phyloP scores from a whole-genome alignment of 306 rosid genomes.

The Cicer judaicum region DNA sequence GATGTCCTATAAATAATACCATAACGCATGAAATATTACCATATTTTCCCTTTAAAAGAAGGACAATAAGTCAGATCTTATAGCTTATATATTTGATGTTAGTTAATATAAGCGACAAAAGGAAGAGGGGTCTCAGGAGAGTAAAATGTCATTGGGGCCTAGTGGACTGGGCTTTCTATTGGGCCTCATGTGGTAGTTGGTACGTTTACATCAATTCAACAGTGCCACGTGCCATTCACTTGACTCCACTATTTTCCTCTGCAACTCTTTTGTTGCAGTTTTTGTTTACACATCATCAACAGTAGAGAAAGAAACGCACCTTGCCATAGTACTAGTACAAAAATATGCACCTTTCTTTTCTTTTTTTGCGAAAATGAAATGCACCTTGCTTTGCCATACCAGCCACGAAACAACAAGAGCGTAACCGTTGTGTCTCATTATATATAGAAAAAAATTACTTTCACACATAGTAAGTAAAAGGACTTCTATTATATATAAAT shows the following conservation, averaged over 20 bases:
- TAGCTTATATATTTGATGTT: not conserved
- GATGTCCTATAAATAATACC: slow-evolving; percentile 5
- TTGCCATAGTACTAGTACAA: no score
- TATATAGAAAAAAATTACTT: no score
- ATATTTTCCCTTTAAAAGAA: not conserved
- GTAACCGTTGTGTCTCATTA: no score
- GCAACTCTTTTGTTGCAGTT: slow-evolving; percentile 3
- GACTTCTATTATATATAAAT: no score
- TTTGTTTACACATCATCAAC: no score
- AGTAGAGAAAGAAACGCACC: no score
- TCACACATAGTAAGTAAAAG: no score
- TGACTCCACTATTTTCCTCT: slow-evolving; percentile 14
- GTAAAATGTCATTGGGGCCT: slow-evolving; percentile 18
- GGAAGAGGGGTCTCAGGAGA: not conserved
- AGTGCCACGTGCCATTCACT: slow-evolving; percentile 44
- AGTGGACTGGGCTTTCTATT: slow-evolving; percentile 30
- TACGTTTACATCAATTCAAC: slow-evolving; percentile 30
- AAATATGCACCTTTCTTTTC: no score
- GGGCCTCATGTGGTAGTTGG: slow-evolving; percentile 40
- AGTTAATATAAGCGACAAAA: no score
- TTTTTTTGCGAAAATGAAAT: no score
- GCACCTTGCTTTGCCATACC: no score
- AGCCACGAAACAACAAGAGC: no score
- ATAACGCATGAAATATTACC: not conserved
- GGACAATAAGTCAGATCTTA: not conserved